Evolutionary conservation across 257 asterid genomes (phyloP).

Genomic region (Thymus quinquecostatus): DNA sequence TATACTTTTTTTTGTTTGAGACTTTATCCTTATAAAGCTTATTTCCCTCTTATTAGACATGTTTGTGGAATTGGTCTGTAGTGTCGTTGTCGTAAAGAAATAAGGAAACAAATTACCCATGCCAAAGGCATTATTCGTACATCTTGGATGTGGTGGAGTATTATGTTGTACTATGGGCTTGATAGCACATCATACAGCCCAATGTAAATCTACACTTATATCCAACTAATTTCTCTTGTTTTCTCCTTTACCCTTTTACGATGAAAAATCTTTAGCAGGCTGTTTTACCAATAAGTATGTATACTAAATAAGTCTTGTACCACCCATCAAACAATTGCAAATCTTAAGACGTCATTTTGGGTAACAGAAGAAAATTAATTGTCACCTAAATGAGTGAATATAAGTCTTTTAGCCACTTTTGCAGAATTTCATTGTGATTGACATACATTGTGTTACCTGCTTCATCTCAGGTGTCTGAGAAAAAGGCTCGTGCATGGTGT

Average conservation of each 20-base stretch:
- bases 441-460: slow-evolving; percentile 8
- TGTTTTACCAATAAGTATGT: neutral
- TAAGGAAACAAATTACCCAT: neutral
- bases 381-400: neutral
- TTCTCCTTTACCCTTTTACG: neutral
- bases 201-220: neutral
- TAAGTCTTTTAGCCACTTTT: neutral
- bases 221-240: neutral
- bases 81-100: neutral
- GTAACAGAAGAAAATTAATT: neutral
- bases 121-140: too few species aligned
- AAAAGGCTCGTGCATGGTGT: slow-evolving; percentile 99
- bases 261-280: slow-evolving; percentile 3
- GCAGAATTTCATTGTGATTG: neutral
- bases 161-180: neutral
- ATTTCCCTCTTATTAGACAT: neutral
- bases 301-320: neutral
- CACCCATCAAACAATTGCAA: neutral
- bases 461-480: slow-evolving; percentile 80
- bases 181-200: neutral
- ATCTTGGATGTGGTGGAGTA: slow-evolving; percentile 8
- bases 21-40: neutral
- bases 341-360: neutral
- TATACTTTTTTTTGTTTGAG: neutral
- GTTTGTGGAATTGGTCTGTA: neutral